Evolutionary conservation across 352 stramenopile species (phyloP).

Genomic region (Globisporangium cylindrosporum): DNA sequence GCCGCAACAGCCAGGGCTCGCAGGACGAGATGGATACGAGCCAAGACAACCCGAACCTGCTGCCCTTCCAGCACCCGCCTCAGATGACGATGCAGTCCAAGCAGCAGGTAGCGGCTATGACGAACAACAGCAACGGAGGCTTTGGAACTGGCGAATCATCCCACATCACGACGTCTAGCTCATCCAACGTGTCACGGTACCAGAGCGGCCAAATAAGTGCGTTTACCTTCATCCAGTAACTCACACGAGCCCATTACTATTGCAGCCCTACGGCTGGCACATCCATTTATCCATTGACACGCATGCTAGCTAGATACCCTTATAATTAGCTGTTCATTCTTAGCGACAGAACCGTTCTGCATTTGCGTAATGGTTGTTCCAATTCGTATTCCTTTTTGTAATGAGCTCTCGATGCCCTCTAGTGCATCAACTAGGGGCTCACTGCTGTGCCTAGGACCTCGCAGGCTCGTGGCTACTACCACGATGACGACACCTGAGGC

Average conservation of each 20-base stretch:
- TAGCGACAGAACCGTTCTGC: neutral
- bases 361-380: neutral
- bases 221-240: constrained; percentile 15
- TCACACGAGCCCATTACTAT: too few species aligned
- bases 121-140: neutral
- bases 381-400: neutral
- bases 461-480: neutral
- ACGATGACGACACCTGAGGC: neutral
- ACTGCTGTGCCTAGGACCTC: neutral
- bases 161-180: constrained; percentile 7
- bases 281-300: neutral
- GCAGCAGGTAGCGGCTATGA: neutral
- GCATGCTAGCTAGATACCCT: neutral
- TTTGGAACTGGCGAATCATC: constrained; percentile 12
- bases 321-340: constrained; percentile 9
- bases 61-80: constrained; percentile 29
- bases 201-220: constrained; percentile 13
- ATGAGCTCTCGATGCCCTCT: neutral
- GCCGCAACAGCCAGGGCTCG: constrained; percentile 26
- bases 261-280: too few species aligned
- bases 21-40: constrained; percentile 10
- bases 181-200: constrained; percentile 13
- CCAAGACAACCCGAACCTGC: constrained; percentile 24
- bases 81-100: constrained; percentile 13
- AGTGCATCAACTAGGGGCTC: neutral